A percentile compares a stretch with the other conserved stretches of the same genome.
phyloP scores from a whole-genome alignment of 2,329 filamentous ascomycete species.

The Claviceps sorghi region DNA sequence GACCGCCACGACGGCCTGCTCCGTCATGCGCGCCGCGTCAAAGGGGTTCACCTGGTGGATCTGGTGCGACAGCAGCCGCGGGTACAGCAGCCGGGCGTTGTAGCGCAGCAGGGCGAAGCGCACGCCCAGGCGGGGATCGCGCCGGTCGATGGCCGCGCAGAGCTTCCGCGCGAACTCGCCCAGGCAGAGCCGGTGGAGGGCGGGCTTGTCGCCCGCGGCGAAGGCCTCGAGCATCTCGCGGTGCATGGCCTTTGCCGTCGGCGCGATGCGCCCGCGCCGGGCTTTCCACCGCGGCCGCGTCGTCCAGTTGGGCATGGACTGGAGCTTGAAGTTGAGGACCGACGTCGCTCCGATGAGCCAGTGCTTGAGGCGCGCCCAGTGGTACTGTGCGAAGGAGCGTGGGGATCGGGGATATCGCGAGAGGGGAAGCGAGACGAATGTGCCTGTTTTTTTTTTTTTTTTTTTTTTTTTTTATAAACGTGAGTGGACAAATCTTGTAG shows the following conservation, averaged over 20 bases:
- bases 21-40: constrained; percentile 20
- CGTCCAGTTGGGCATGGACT: constrained; percentile 30
- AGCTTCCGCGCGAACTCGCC: constrained; percentile 37
- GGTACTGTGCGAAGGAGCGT: constrained; percentile 20
- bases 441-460: constrained; percentile 20
- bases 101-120: constrained; percentile 42
- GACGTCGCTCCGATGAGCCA: constrained; percentile 21
- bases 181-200: constrained; percentile 39
- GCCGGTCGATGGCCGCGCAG: constrained; percentile 35
- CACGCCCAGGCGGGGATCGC: constrained; percentile 29
- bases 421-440: constrained; percentile 31
- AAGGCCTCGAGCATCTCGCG: constrained; percentile 45
- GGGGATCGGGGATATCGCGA: constrained; percentile 18
- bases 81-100: constrained; percentile 24
- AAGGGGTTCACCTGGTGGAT: constrained; percentile 31
- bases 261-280: constrained; percentile 25
- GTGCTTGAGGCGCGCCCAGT: constrained; percentile 21
- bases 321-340: constrained; percentile 25
- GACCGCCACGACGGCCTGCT: constrained; percentile 47
- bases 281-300: constrained; percentile 29
- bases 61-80: constrained; percentile 41
- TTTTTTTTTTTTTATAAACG: too few relatives aligned
- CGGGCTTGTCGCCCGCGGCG: constrained; percentile 39
- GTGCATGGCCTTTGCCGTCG: constrained; percentile 45
- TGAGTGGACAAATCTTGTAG: too few relatives aligned